Evolutionary conservation across 306 rosid genomes (phyloP).

Genomic region (Quercus robur): DNA sequence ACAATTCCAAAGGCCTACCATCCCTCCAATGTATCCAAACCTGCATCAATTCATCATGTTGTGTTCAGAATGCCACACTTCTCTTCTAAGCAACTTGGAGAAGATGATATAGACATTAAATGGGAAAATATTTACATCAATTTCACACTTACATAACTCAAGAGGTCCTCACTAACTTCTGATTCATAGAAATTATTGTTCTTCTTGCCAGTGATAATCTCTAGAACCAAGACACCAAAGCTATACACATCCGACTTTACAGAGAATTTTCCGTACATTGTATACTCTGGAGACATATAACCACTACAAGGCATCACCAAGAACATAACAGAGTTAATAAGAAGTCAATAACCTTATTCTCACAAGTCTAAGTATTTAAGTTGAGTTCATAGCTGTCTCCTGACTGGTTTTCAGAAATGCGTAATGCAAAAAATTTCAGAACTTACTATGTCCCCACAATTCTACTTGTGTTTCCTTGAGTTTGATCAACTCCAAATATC

Average conservation of each 20-base stretch:
- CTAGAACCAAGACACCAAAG: slow-evolving; percentile 19
- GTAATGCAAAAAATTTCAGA: background rate
- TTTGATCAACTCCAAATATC: slow-evolving; percentile 20
- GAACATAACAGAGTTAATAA: background rate
- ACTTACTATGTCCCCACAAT: slow-evolving; percentile 20
- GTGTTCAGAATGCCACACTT: background rate
- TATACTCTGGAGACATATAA: slow-evolving; percentile 29
- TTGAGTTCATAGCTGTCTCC: background rate
- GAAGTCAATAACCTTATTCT: background rate
- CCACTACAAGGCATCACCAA: slow-evolving; percentile 10
- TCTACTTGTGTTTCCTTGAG: slow-evolving; percentile 14
- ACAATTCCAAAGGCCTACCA: slow-evolving; percentile 17
- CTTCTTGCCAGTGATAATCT: slow-evolving; percentile 25
- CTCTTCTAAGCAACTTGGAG: background rate
- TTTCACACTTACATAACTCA: slow-evolving; percentile 16
- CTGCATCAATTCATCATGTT: slow-evolving; percentile 11
- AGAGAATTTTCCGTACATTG: slow-evolving; percentile 17
- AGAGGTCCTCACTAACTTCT: slow-evolving; percentile 13
- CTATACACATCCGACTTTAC: slow-evolving; percentile 25
- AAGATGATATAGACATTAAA: background rate
- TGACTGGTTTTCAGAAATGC: background rate
- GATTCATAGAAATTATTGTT: slow-evolving; percentile 14
- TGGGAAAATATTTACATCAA: background rate
- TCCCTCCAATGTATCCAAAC: slow-evolving; percentile 55
- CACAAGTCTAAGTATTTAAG: background rate